phyloP scores from a whole-genome alignment of 768 basidiomycete genomes.

The Lactifluus pinguis region DNA sequence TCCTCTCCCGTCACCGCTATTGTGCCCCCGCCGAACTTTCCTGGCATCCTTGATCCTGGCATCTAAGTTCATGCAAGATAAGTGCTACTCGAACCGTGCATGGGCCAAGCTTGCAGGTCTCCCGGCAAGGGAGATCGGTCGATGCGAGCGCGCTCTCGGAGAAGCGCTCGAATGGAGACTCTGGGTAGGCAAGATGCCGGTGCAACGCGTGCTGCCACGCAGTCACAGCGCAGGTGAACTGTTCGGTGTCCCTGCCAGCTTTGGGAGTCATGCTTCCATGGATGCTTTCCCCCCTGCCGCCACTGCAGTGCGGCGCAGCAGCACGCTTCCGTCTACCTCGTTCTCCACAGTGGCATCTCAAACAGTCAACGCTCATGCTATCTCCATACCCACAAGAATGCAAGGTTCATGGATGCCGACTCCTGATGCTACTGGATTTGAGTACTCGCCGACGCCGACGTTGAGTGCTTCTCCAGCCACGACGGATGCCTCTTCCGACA shows the following conservation, averaged over 20 bases:
- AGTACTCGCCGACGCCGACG: constrained; percentile 20
- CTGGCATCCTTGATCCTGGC: constrained; percentile 83
- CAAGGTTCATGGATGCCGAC: constrained; percentile 10
- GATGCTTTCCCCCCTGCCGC: not conserved
- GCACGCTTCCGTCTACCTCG: constrained; percentile 2
- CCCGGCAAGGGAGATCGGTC: constrained; percentile 74
- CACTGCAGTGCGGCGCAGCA: constrained; percentile 4
- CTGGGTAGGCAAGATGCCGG: constrained; percentile 73
- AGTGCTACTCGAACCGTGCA: constrained; percentile 86
- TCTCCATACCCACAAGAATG: not conserved
- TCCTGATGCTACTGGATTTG: constrained; percentile 2
- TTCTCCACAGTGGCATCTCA: not conserved
- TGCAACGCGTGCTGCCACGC: constrained; percentile 3
- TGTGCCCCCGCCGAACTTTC: constrained; percentile 85
- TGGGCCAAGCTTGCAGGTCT: constrained; percentile 94
- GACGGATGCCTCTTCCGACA: constrained; percentile 18
- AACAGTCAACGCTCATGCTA: not conserved
- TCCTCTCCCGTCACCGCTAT: constrained; percentile 64
- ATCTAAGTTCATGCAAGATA: constrained; percentile 88
- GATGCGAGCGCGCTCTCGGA: constrained; percentile 82
- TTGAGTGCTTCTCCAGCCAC: constrained; percentile 16
- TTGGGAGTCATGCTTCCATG: not conserved
- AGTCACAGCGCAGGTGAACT: constrained; percentile 13
- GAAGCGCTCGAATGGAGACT: constrained; percentile 85
- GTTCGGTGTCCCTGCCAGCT: not conserved